A percentile compares a stretch with the other conserved stretches of the same genome.
These are phyloP conservation scores for Paramecium pentaurelia DNA, from an alignment of 73 alveolate species.

Conservation along the genomic window DNA sequence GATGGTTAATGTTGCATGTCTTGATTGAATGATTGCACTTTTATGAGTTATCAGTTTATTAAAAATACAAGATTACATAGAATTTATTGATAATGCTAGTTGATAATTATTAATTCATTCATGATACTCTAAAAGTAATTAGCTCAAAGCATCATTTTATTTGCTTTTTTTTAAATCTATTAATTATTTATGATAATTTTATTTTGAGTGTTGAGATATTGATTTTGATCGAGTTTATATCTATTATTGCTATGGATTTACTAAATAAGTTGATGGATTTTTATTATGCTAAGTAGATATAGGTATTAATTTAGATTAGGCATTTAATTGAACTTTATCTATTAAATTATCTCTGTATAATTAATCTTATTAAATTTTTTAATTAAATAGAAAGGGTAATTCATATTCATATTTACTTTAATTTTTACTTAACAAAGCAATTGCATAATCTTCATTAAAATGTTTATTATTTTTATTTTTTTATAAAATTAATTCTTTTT, in stretches of 20 bases:
- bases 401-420: neutral
- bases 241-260: neutral
- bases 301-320: neutral
- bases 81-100: neutral
- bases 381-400: neutral
- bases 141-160: neutral
- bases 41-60: neutral
- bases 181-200: neutral
- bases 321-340: neutral
- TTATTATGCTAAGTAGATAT: neutral
- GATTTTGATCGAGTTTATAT: neutral
- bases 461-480: neutral
- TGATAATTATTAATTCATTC: neutral
- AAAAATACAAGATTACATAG: neutral
- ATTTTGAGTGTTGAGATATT: neutral
- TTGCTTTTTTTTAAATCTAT: neutral
- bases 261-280: neutral
- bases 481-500: neutral
- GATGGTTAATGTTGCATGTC: neutral
- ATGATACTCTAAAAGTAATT: neutral
- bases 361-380: neutral
- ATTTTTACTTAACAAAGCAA: neutral
- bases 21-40: neutral
- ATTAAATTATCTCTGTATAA: neutral
- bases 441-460: conserved; percentile 4